Evolutionary conservation across 2,329 filamentous ascomycete genomes (phyloP), one percentile per base, ranked within the genome.

Genomic region (Bipolaris victoriae): DNA sequence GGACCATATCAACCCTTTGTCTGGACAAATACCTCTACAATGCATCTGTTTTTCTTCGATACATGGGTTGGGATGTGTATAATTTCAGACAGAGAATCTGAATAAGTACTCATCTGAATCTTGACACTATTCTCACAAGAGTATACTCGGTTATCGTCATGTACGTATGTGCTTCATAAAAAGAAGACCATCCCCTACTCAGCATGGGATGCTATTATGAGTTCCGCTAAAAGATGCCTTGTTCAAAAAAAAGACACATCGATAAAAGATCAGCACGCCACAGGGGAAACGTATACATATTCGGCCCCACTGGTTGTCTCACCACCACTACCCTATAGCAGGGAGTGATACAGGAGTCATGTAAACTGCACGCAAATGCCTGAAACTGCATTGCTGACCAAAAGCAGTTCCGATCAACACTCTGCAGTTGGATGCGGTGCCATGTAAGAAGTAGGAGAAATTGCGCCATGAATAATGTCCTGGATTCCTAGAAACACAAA

Each of bases 1-100:
- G 49, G 50, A 5, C 44, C 15, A 20, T 13, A 37, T 36, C 44
- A 31, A 44, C 43, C 39, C 22, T 53, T 49, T 36, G 24, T 24
- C 7, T 41, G 20, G 22, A 11, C 39, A 24, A 13, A 11, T 9
- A 41, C 20, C 11, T 15, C 3, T 22, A 41, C 13, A 41, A 41
- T 10, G 20, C 20, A 22, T 24, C 5, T 41, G 20, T 24, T 24
- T 24, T 37, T 10, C 3, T 20, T 41, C 22, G 39, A 13, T 22
- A 41, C 11, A 15, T 20, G 11, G 18, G 13, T 6, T 13, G 20
- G 15, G 3, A 3, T 15, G 6, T 5, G 11, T 41, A 15, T 16
- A 24, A 41, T 11, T 13, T 5, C 15, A 6, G 7, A 24, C 39
- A 3, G 15, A 16, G 7, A 4, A 13, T 5, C 15, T 41, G 39